phyloP scores from a whole-genome alignment of 163 green algal species.

The Coccomyxa subellipsoidea region DNA sequence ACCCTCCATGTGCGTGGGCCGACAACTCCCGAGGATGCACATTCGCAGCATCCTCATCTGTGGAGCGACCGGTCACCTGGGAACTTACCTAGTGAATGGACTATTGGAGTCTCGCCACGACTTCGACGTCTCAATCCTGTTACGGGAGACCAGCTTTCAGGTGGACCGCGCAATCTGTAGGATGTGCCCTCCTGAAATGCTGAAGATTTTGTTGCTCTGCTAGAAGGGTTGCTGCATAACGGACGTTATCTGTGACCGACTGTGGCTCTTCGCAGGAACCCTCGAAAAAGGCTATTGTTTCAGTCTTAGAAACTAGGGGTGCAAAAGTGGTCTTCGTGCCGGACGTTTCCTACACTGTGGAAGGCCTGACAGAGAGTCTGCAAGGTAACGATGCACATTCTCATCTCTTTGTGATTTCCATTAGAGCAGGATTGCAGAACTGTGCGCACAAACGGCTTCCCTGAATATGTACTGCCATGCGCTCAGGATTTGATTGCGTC shows the following conservation, averaged over 20 bases:
- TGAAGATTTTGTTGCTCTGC: no score
- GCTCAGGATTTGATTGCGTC: not conserved
- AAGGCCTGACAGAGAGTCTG: not conserved
- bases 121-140: not conserved
- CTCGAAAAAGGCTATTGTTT: not conserved
- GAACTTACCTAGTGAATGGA: not conserved
- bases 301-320: not conserved
- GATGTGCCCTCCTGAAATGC: no score
- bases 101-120: not conserved
- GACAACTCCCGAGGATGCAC: not conserved
- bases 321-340: not conserved
- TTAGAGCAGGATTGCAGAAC: not conserved
- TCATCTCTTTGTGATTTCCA: no score
- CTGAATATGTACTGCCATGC: not conserved
- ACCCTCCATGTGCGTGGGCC: no score
- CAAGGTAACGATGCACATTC: not conserved
- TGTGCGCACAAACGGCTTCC: not conserved
- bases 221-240: no score
- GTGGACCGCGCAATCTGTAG: no score
- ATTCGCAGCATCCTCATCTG: not conserved
- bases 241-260: no score
- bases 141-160: not conserved
- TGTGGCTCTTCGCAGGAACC: not conserved
- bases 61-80: not conserved
- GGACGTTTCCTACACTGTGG: not conserved